These are phyloP conservation scores for Boletus rex-veris DNA, from an alignment of 768 basidiomycete genomes.

Conservation along the genomic window DNA sequence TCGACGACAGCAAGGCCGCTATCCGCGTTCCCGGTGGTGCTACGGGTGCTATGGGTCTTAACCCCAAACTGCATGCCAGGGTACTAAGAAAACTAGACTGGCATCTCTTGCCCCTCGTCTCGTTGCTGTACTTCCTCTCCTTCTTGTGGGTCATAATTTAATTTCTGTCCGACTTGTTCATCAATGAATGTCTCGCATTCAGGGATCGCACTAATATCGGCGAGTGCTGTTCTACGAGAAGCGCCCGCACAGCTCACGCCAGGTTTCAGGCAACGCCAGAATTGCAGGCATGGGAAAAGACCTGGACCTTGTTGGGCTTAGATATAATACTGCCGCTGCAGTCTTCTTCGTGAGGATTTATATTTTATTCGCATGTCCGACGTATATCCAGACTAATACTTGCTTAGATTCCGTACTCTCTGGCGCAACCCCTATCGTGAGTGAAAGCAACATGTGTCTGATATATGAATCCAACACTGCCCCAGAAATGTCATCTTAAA, in stretches of 20 bases:
- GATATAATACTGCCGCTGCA: constrained; percentile 38
- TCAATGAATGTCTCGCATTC: neutral
- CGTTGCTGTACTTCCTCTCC: constrained; percentile 13
- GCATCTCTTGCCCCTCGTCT: constrained; percentile 19
- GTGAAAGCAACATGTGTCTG: constrained; percentile 5
- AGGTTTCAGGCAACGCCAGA: constrained; percentile 36
- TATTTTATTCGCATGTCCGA: neutral
- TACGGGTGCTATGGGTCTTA: neutral
- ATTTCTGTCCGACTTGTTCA: neutral
- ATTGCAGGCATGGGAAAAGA: constrained; percentile 46
- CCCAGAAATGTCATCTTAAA: constrained; percentile 38
- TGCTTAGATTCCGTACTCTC: constrained; percentile 33
- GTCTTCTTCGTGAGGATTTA: constrained; percentile 34
- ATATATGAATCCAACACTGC: neutral
- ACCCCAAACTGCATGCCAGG: neutral
- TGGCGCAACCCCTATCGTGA: constrained; percentile 40
- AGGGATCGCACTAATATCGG: constrained; percentile 48
- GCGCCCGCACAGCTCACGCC: constrained; percentile 1
- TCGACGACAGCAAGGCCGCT: constrained; percentile 5
- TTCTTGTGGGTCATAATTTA: constrained; percentile 13
- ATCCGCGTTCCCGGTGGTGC: neutral
- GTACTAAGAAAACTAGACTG: constrained; percentile 20
- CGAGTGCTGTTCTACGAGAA: constrained; percentile 8
- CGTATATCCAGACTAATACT: neutral
- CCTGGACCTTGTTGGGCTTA: constrained; percentile 33